Conservation (phyloP, 2,329 filamentous ascomycete genomes). For the Hypoxylon rubiginosum region DNA sequence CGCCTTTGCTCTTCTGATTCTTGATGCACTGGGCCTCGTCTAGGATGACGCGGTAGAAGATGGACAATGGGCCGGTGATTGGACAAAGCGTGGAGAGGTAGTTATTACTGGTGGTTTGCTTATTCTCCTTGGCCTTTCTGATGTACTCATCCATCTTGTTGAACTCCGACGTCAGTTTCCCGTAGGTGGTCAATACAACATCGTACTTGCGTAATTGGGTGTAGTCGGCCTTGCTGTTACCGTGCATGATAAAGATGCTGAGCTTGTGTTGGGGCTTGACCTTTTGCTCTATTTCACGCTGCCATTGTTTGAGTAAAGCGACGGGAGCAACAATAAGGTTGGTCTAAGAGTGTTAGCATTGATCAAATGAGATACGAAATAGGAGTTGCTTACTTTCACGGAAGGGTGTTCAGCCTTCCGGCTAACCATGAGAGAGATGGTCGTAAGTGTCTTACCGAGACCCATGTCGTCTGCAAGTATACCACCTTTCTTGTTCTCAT, state of each 20-base stretch:
- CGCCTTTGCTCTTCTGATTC: conserved; percentile 74
- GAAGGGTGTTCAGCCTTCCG: conserved; percentile 52
- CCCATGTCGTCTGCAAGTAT: conserved; percentile 88
- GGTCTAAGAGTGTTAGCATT: conserved; percentile 58
- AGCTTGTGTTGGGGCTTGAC: conserved; percentile 71
- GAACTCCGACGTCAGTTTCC: conserved; percentile 75
- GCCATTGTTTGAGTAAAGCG: conserved; percentile 86
- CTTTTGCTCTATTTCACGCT: conserved; percentile 81
- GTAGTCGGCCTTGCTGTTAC: conserved; percentile 70
- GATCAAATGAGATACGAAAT: conserved; percentile 55
- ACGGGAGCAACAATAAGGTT: conserved; percentile 88
- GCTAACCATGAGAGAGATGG: conserved; percentile 79
- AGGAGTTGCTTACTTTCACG: conserved; percentile 43
- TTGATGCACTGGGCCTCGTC: conserved; percentile 88
- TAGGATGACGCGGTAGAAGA: conserved; percentile 79
- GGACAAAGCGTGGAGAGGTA: conserved; percentile 60
- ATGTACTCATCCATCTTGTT: conserved; percentile 71
- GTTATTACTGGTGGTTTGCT: conserved; percentile 56
- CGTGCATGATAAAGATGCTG: conserved; percentile 78
- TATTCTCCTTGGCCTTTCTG: conserved; percentile 60
- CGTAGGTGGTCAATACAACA: conserved; percentile 83
- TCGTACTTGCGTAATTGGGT: conserved; percentile 72
- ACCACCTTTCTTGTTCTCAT: conserved; percentile 79
- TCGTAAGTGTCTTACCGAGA: conserved; percentile 86
- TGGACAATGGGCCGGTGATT: conserved; percentile 70